Evolutionary conservation across 179 eudicot genomes (phyloP).

Genomic region (Pouteria campechiana): DNA sequence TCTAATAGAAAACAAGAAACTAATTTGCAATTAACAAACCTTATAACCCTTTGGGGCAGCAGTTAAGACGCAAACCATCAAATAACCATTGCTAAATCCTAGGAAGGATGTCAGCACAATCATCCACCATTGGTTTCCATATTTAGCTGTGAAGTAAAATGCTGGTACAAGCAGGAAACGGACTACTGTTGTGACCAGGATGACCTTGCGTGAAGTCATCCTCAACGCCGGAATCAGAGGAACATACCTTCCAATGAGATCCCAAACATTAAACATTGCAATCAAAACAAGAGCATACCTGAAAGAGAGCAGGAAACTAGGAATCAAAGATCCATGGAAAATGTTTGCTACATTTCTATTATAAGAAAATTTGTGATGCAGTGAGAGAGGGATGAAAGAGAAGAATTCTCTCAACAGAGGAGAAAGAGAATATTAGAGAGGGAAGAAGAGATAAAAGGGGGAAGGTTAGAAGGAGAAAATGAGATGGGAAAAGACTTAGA

Average conservation of each 20-base stretch:
- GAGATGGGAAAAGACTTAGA: too few relatives aligned
- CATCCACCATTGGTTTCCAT: constrained; percentile 43
- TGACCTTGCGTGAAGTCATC: constrained; percentile 28
- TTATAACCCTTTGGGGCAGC: constrained; percentile 31
- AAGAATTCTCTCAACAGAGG: too few relatives aligned
- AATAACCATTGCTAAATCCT: constrained; percentile 33
- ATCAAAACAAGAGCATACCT: constrained; percentile 43
- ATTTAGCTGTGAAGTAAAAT: constrained; percentile 44
- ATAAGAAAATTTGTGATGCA: too few relatives aligned
- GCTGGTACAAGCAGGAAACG: constrained; percentile 33
- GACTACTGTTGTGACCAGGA: constrained; percentile 5
- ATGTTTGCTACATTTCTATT: too few relatives aligned
- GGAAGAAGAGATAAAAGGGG: too few relatives aligned
- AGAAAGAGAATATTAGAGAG: too few relatives aligned
- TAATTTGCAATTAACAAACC: constrained; percentile 12
- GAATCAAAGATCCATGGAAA: too few relatives aligned
- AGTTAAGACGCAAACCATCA: constrained; percentile 31
- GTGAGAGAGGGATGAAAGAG: too few relatives aligned
- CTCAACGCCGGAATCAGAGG: constrained; percentile 18
- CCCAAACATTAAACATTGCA: constrained; percentile 32
- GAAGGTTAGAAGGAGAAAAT: too few relatives aligned
- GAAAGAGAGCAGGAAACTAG: background rate
- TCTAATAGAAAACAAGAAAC: background rate
- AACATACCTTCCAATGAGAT: constrained; percentile 34
- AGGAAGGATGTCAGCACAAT: constrained; percentile 32